Evolutionary conservation across 441 rosid species (phyloP).

Genomic region (Pelargonium myrrhifolium): DNA sequence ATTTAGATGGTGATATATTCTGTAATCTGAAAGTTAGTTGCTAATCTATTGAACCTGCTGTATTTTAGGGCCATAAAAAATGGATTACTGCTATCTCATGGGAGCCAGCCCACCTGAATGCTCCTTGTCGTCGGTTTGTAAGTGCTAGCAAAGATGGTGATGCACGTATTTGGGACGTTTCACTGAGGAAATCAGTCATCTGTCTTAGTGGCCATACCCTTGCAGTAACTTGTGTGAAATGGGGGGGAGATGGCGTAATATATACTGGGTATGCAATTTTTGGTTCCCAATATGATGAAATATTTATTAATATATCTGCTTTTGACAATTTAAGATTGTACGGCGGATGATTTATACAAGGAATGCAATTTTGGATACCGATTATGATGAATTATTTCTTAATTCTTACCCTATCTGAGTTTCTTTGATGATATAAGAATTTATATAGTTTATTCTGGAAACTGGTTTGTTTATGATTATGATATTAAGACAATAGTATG

Average conservation of each 20-base stretch:
- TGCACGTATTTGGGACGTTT: conserved; percentile 92
- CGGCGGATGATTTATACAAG: neutral
- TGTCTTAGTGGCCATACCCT: conserved; percentile 84
- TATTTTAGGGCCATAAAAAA: conserved; percentile 85
- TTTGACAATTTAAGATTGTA: neutral
- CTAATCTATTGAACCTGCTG: conserved; percentile 19
- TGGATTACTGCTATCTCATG: conserved; percentile 98
- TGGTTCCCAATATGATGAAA: conserved; percentile 8
- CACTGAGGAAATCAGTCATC: conserved; percentile 59
- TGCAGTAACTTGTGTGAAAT: conserved; percentile 95
- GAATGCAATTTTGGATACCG: neutral
- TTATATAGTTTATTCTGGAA: neutral
- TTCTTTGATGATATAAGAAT: neutral
- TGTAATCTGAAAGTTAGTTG: neutral
- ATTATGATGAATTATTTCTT: neutral
- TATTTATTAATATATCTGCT: neutral
- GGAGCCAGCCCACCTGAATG: conserved; percentile 87
- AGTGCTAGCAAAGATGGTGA: conserved; percentile 99
- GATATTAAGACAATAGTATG: neutral
- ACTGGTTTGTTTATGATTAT: neutral
- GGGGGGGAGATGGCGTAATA: conserved; percentile 96
- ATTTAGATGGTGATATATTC: neutral
- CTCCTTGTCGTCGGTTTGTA: conserved; percentile 93
- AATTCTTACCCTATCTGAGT: neutral
- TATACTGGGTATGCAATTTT: conserved; percentile 68